Evolutionary conservation across 805 yeast genomes (phyloP).

Genomic region (Wickerhamiella azymoides): DNA sequence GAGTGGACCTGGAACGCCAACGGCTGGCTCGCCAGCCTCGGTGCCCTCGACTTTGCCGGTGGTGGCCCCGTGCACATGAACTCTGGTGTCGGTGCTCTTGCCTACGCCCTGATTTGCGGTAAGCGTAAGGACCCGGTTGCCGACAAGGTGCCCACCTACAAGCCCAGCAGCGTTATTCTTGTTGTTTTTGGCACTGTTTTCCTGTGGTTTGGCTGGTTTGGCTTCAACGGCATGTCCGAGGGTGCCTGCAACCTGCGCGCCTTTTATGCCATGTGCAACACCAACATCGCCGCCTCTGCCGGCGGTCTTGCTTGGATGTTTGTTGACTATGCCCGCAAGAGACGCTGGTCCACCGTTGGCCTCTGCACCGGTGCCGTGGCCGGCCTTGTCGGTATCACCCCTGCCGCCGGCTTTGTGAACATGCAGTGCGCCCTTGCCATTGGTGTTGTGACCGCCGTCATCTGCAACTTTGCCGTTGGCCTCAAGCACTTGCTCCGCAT

Average conservation of each 20-base stretch:
- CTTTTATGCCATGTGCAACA: constrained; percentile 85
- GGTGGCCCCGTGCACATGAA: constrained; percentile 97
- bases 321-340: constrained; percentile 73
- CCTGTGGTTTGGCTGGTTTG: constrained; percentile 98
- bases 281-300: constrained; percentile 83
- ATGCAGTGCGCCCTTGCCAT: constrained; percentile 76
- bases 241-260: constrained; percentile 89
- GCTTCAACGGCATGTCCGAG: constrained; percentile 96
- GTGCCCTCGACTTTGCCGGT: constrained; percentile 92
- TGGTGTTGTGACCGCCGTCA: constrained; percentile 63
- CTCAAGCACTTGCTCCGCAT: constrained; percentile 56
- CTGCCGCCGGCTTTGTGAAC: constrained; percentile 94
- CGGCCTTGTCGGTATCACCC: constrained; percentile 90
- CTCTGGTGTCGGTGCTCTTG: constrained; percentile 88
- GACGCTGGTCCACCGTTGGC: constrained; percentile 91
- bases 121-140: constrained; percentile 69
- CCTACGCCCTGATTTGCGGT: constrained; percentile 85
- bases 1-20: constrained; percentile 94
- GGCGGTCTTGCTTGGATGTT: constrained; percentile 95
- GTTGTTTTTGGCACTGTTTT: constrained; percentile 87
- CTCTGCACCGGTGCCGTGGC: constrained; percentile 86
- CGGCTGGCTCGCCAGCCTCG: constrained; percentile 79
- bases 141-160: constrained; percentile 68
- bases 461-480: constrained; percentile 77
- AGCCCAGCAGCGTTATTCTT: constrained; percentile 84